Evolutionary conservation across 2,329 filamentous ascomycete genomes (phyloP).

Genomic region (Curvularia verruculosa): DNA sequence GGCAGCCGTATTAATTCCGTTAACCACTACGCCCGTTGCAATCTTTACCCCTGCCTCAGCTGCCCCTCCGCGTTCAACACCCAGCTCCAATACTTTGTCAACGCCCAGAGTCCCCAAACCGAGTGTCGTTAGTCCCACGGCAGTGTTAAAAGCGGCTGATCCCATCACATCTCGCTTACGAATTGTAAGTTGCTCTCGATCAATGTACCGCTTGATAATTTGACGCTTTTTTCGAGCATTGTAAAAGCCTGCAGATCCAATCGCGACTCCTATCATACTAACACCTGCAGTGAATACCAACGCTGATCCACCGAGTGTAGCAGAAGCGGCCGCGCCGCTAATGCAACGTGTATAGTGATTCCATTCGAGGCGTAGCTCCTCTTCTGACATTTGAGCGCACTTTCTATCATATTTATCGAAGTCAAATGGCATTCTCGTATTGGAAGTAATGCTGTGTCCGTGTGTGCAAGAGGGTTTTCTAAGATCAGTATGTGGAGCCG

Average conservation of each 20-base stretch:
- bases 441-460: background rate
- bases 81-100: constrained; percentile 4
- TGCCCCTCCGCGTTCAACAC: background rate
- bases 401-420: background rate
- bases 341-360: constrained; percentile 6
- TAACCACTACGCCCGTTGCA: constrained; percentile 1
- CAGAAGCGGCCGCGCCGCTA: background rate
- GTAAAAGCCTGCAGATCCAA: constrained; percentile 6
- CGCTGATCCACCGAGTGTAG: background rate
- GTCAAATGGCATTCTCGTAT: constrained; percentile 2
- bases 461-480: background rate
- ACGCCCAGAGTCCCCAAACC: constrained; percentile 2
- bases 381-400: constrained; percentile 1
- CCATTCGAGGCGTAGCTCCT: constrained; percentile 2
- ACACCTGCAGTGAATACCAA: background rate
- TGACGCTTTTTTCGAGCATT: constrained; percentile 7
- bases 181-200: background rate
- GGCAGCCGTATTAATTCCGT: background rate
- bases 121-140: constrained; percentile 1
- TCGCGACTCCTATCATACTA: constrained; percentile 1
- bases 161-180: constrained; percentile 4
- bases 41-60: background rate
- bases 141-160: background rate
- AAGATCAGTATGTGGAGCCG: background rate
- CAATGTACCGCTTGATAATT: background rate